These are phyloP conservation scores for Claviceps pazoutovae DNA, from an alignment of 2,329 filamentous ascomycete genomes.

Conservation along the genomic window DNA sequence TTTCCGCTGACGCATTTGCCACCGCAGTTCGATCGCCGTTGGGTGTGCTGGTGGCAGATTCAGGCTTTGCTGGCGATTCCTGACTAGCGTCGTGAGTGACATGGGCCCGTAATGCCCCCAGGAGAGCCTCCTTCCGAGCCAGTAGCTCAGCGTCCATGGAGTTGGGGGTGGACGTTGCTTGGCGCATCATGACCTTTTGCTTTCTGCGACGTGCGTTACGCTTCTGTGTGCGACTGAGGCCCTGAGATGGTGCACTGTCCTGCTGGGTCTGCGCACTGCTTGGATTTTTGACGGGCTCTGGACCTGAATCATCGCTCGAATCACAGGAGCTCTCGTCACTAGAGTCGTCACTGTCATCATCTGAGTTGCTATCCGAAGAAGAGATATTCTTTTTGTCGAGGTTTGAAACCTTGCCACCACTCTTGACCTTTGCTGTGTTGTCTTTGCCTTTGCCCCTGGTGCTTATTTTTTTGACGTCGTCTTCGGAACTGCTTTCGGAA, in stretches of 20 bases:
- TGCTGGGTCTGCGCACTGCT: neutral
- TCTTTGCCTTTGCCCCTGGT: too few relatives aligned
- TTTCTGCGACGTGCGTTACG: conserved; percentile 36
- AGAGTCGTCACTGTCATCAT: conserved; percentile 9
- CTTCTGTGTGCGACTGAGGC: conserved; percentile 31
- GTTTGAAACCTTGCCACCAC: neutral
- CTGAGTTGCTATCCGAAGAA: conserved; percentile 1
- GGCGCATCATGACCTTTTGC: conserved; percentile 14
- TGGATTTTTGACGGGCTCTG: conserved; percentile 9
- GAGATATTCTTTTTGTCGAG: neutral
- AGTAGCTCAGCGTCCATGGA: conserved; percentile 15
- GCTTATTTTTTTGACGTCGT: neutral
- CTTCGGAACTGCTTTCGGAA: neutral
- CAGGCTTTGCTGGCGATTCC: neutral
- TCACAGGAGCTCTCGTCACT: conserved; percentile 11
- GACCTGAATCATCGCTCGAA: conserved; percentile 6
- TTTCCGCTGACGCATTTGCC: neutral
- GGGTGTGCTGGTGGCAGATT: neutral
- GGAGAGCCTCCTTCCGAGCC: conserved; percentile 27
- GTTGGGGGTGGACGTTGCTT: conserved; percentile 1
- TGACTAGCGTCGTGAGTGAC: neutral
- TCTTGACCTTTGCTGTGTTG: neutral
- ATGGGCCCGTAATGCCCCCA: conserved; percentile 9
- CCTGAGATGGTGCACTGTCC: conserved; percentile 15
- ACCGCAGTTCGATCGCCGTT: neutral